Evolutionary conservation across 2,329 filamentous ascomycete species (phyloP), one percentile per base, ranked within the genome.

Genomic region (Arthrobotrys musiformis): DNA sequence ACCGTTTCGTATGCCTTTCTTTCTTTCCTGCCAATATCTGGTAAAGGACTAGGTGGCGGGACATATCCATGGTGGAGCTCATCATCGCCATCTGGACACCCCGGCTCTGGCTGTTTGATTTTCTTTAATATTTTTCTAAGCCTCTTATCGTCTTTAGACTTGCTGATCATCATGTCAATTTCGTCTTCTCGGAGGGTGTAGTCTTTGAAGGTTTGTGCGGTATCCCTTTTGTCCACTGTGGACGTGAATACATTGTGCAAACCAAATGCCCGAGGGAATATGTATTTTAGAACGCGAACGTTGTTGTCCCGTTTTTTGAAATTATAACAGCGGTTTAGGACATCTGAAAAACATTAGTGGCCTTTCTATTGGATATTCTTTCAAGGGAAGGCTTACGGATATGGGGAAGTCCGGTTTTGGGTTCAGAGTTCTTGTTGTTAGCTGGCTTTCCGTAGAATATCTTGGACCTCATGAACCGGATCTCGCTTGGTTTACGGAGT

Each of bases 241-340:
- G 90, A 92, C 0, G 90, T 93, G 82, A 98, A 97, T n/a, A 91
- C 93, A 83, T 98, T 99, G 82, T 97, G 93, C 2, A 99, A 85
- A 13, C 89, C 89, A 81, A 97, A 98, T 81, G 98, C 94, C 9
- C 91, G 88, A 33, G 95, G 95, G 80, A 99, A 99, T 0, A 99
- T 90, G 83, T 98, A 94, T 86, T 94, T 95, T 88, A 97, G 89
- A 19, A 97, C 84, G 80, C 91, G 92, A 9, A 89, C 81, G 0
- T 90, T 92, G 78, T 91, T 81, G 0, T 85, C 81, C 80, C 88
- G 84, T 40, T 84, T 78, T 44, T 83, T 75, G 80, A 37, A 61
- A 22, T 77, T 87, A 81, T 37, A 86, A 84, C 79, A 91, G 22
- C 93, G 89, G 81, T 95, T 97, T 24, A 98, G 83, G 1, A 94